Percentiles rank a stretch among this genome's conserved stretches.
Evolutionary conservation across 1,284 basidiomycete genomes (phyloP).

Genomic region (Puccinia hordei): DNA sequence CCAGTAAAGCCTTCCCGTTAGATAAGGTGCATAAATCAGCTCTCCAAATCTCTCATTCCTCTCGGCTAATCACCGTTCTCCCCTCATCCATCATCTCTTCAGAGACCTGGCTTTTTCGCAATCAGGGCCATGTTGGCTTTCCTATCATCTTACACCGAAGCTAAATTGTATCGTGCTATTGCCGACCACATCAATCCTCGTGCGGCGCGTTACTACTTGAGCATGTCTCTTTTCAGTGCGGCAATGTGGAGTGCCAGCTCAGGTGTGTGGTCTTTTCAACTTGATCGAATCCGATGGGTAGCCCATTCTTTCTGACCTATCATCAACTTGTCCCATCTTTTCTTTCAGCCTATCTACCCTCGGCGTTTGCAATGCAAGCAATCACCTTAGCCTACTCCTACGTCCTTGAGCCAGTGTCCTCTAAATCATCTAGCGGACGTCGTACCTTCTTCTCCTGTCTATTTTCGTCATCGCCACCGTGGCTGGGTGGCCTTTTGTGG

Average conservation of each 20-base stretch:
- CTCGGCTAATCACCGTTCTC: conserved; percentile 42
- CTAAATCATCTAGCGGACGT: conserved; percentile 65
- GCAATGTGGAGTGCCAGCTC: conserved; percentile 91
- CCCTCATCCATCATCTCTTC: conserved; percentile 50
- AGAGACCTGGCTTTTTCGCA: conserved; percentile 84
- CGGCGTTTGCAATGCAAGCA: conserved; percentile 91
- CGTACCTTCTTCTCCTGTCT: conserved; percentile 72
- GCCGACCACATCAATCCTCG: conserved; percentile 80
- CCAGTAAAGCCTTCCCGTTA: conserved; percentile 58
- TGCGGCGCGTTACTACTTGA: conserved; percentile 86
- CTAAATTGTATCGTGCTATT: conserved; percentile 79
- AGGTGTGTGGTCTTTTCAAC: conserved; percentile 63
- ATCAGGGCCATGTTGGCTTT: conserved; percentile 77
- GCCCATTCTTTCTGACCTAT: background rate
- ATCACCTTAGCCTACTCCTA: conserved; percentile 78
- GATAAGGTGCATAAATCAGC: conserved; percentile 62
- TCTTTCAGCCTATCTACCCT: conserved; percentile 76
- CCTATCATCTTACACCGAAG: conserved; percentile 77
- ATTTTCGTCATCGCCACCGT: conserved; percentile 66
- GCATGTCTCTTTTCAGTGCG: conserved; percentile 78
- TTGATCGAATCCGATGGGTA: background rate
- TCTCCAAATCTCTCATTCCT: too few relatives aligned
- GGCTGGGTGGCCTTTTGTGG: conserved; percentile 87
- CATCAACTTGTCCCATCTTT: background rate
- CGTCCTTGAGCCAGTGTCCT: conserved; percentile 67